These are phyloP conservation scores for Ustilago esculenta DNA, from an alignment of 1,284 basidiomycete genomes.

Conservation along the genomic window DNA sequence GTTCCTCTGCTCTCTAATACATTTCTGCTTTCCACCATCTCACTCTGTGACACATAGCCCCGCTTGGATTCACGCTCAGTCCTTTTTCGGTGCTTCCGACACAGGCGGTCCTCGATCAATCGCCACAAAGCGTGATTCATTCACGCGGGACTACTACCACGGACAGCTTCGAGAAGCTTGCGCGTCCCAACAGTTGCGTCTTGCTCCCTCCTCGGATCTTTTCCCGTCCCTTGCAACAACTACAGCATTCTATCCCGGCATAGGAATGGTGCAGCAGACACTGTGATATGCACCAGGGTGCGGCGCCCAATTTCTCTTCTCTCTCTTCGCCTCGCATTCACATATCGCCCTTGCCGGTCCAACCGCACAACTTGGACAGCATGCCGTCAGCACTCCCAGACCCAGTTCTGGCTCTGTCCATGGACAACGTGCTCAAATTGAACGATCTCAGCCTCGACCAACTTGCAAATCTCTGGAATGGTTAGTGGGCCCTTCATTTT, in stretches of 20 bases:
- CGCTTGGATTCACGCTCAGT: too few species aligned
- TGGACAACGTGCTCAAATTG: conserved; percentile 53
- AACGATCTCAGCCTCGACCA: conserved; percentile 55
- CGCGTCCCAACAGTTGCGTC: too few species aligned
- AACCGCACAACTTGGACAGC: conserved; percentile 15
- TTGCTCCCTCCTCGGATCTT: not conserved
- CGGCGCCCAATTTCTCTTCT: conserved; percentile 1
- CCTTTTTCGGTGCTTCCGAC: too few species aligned
- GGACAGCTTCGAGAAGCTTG: too few species aligned
- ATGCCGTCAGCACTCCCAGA: conserved; percentile 49
- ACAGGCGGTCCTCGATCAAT: too few species aligned
- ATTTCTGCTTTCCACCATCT: too few species aligned
- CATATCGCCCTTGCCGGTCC: conserved; percentile 1
- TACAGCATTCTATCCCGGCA: not conserved
- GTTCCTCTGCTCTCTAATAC: too few species aligned
- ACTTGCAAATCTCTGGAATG: conserved; percentile 59
- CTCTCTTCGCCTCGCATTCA: not conserved
- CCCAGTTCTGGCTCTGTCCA: conserved; percentile 56
- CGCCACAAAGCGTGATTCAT: too few species aligned
- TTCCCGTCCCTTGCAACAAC: not conserved
- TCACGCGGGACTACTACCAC: too few species aligned
- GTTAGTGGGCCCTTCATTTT: conserved; percentile 70
- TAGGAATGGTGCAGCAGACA: conserved; percentile 25
- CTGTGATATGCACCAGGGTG: conserved; percentile 41
- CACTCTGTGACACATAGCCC: too few species aligned